A percentile compares a stretch with the other conserved stretches of the same genome.
Conservation (phyloP, 768 basidiomycete species). For the Serendipita indica region DNA sequence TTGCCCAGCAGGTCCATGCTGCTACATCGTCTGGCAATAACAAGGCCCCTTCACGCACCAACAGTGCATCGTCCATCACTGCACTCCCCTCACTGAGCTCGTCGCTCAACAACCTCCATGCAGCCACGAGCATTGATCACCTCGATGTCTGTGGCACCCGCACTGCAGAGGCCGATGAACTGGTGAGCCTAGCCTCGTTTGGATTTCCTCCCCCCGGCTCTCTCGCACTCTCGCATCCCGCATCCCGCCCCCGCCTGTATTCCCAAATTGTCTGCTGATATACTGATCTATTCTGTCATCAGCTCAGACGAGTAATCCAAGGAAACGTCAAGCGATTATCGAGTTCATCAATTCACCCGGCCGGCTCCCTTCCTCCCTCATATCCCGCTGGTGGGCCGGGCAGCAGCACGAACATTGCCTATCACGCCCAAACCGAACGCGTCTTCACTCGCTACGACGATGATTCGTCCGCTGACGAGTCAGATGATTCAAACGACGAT, state of each 20-base stretch:
- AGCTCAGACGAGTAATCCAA: slow-evolving; percentile 6
- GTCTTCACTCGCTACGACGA: neutral
- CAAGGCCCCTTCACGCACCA: neutral
- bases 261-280: too few relatives aligned
- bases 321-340: slow-evolving; percentile 3
- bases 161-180: slow-evolving; percentile 1
- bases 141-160: slow-evolving; percentile 1
- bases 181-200: too few relatives aligned
- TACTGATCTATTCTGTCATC: neutral
- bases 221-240: too few relatives aligned
- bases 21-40: neutral
- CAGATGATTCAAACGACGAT: too few relatives aligned
- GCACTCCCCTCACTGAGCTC: slow-evolving; percentile 8
- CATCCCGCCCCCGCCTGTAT: too few relatives aligned
- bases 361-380: neutral
- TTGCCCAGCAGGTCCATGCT: neutral
- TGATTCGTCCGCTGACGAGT: slow-evolving; percentile 3
- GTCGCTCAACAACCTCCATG: neutral
- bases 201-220: too few relatives aligned
- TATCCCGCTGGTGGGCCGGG: neutral
- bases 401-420: neutral
- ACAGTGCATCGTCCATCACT: neutral
- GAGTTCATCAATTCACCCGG: neutral
- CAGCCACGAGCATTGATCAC: neutral
- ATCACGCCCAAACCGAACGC: neutral